Base-by-base conservation (phyloP, 2,329 filamentous ascomycete genomes). In the Sporothrix humicola region DNA sequence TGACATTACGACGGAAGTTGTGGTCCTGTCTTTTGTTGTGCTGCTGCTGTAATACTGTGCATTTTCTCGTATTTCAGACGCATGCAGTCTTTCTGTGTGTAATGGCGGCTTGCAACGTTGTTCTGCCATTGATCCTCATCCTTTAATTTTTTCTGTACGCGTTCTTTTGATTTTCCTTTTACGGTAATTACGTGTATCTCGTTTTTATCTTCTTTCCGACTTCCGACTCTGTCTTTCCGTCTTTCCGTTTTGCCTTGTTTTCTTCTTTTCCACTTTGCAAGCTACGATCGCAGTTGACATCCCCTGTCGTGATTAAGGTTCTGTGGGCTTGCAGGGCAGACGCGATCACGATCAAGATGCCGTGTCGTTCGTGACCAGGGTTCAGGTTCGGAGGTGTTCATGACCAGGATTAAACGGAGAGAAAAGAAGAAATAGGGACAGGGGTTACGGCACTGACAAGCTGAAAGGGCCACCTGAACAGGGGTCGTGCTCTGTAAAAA, bases 311-410 rank as follows among this genome's bases (percentile, higher is more conserved):
- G 20, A 4, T 50, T 44, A 44, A 50, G 9, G 44, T 31, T 31
- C 50, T 15, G 63, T 31, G 20, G 63, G 44, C 44, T 50, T 20
- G 13, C 17, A n/a, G n/a, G 20, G 37, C 37, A 31, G 59, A 10
- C 23, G 6, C 52, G 52, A 26, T 56, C 59, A 46, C 37, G 59
- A 65, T 65, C 59, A 31, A 20, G 59, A 63, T 63, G 26, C 17
- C 37, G 6, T 20, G 59, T 5, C 26, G 37, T 44, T 63, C 37
- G 17, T 23, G 3, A 59, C 52, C 20, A 56, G 52, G 52, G 52
- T 26, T 56, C 13, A 23, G 20, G 15, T 37, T 37, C 31, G n/a
- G 20, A 56, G n/a, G 52, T 56, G 52, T 26, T 56, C 52, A 23
- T 56, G 20, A 56, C 31, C 31, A 37, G 31, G 31, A 7, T 37